A percentile compares a stretch with the other conserved stretches of the same genome.
Evolutionary conservation across 177 flowering plant species (phyloP).

Genomic region (Vitis hybrid): DNA sequence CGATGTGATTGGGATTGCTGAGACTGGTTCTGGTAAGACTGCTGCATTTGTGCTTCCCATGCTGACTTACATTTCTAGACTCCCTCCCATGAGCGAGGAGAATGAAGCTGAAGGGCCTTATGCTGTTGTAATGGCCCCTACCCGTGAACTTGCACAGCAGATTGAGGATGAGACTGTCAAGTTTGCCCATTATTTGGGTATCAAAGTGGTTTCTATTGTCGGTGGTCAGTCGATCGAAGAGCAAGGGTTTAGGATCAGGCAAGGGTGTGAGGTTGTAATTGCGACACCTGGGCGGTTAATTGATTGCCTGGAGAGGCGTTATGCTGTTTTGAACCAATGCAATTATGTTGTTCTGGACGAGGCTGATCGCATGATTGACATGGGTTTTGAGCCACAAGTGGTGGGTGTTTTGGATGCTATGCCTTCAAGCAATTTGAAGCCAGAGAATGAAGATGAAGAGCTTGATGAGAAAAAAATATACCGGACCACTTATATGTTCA

Average conservation of each 20-base stretch:
- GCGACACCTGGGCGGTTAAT: constrained; percentile 82
- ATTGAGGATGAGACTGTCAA: constrained; percentile 83
- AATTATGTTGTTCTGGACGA: constrained; percentile 89
- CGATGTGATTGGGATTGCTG: constrained; percentile 83
- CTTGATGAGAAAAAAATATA: constrained; percentile 78
- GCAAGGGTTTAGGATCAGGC: constrained; percentile 75
- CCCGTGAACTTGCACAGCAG: constrained; percentile 79
- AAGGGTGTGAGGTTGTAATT: constrained; percentile 81
- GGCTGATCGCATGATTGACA: constrained; percentile 84
- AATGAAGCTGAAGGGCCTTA: constrained; percentile 83
- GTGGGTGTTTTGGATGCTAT: constrained; percentile 82
- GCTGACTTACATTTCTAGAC: constrained; percentile 63
- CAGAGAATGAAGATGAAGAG: constrained; percentile 88
- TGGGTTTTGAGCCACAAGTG: constrained; percentile 87
- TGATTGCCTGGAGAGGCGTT: constrained; percentile 76
- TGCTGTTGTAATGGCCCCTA: constrained; percentile 87
- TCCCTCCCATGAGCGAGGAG: constrained; percentile 76
- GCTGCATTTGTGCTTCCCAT: constrained; percentile 87
- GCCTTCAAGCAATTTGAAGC: constrained; percentile 86
- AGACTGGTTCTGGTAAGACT: constrained; percentile 87
- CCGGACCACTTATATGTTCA: constrained; percentile 84
- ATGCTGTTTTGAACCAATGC: constrained; percentile 73
- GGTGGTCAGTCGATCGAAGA: constrained; percentile 90
- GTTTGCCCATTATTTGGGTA: constrained; percentile 70
- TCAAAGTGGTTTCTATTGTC: constrained; percentile 73